Base-by-base conservation (phyloP, 2,329 filamentous ascomycete genomes). In the Westerdykella ornata region DNA sequence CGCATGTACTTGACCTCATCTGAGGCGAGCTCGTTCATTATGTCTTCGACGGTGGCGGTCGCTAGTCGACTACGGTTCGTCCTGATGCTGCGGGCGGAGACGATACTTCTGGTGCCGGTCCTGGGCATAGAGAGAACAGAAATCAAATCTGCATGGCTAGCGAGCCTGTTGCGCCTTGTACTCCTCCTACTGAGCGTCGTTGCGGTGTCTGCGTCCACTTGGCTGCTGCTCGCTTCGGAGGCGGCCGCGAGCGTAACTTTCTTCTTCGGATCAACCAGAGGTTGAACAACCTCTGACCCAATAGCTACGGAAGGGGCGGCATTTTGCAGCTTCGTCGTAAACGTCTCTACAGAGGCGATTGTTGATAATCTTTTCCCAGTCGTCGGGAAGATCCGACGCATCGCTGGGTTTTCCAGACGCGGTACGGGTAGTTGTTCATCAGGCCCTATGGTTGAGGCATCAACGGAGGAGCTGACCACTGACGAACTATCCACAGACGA, bases 131-230 rank as follows among this genome's bases (percentile, higher is more conserved):
- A 97, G 7, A 98, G 72, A 2, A 95, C 88, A 0, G 92, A 97
- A 30, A 98, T 87, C 17, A 98, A 74, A 64, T 98, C 92, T 13
- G 88, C 88, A 66, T 97, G 89, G 44, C 86, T 94, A 3, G 89
- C 95, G 30, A 95, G 75, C 45, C 85, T 80, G 48, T 87, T 78
- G 35, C 54, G 55, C 63, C 72, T 74, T 1, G 74, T 67, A 39
- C 47, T 69, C 74, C 52, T 72, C 71, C 62, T 57, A 68, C 60
- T 64, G 62, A 61, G 49, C 63, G 67, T 61, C 7, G 57, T 63
- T 12, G 59, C 55, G 6, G 62, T 60, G 30, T 66, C 59, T 28
- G 56, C 42, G 36, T 59, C 54, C 29, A 63, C 40, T 20, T 56
- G 52, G 31, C 59, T 57, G 12, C 22, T 26, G 12, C 49, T 54